Evolutionary conservation across 139 green algal genomes (phyloP).

Genomic region (Micractinium sp.): DNA sequence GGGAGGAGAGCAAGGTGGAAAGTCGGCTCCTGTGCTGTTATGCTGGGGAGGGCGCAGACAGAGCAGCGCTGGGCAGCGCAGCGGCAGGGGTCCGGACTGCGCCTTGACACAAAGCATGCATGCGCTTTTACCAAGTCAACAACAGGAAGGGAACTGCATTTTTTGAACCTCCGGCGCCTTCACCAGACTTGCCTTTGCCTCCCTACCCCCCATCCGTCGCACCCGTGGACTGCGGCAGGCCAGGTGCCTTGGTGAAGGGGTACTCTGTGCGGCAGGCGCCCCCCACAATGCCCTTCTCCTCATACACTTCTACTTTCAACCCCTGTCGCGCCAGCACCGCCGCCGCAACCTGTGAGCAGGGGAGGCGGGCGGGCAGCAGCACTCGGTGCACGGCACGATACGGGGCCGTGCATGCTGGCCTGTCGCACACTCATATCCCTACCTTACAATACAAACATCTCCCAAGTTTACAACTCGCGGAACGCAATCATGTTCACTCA

Average conservation of each 20-base stretch:
- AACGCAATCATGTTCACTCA: neutral
- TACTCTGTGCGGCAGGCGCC: constrained; percentile 70
- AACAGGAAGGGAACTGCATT: too few relatives aligned
- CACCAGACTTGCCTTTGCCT: too few relatives aligned
- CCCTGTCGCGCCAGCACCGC: constrained; percentile 54
- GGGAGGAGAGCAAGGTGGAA: too few relatives aligned
- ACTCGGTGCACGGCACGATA: too few relatives aligned
- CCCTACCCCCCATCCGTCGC: neutral
- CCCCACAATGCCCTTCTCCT: constrained; percentile 56
- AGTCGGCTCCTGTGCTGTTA: too few relatives aligned
- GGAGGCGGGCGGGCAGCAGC: neutral
- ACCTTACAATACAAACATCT: too few relatives aligned
- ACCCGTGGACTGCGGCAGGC: constrained; percentile 62
- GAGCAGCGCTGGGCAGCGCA: too few relatives aligned
- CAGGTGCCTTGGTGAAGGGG: constrained; percentile 64
- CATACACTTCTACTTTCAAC: constrained; percentile 52
- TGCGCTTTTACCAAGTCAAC: too few relatives aligned
- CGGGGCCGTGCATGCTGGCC: neutral
- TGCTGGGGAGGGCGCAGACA: too few relatives aligned
- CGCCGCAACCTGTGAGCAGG: constrained; percentile 35
- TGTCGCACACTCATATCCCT: neutral
- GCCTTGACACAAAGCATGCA: too few relatives aligned
- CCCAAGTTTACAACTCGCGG: neutral
- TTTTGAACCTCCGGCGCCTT: too few relatives aligned
- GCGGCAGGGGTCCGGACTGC: too few relatives aligned